Base-by-base conservation (phyloP, 164 flowering plant genomes). In the Vitis riparia region DNA sequence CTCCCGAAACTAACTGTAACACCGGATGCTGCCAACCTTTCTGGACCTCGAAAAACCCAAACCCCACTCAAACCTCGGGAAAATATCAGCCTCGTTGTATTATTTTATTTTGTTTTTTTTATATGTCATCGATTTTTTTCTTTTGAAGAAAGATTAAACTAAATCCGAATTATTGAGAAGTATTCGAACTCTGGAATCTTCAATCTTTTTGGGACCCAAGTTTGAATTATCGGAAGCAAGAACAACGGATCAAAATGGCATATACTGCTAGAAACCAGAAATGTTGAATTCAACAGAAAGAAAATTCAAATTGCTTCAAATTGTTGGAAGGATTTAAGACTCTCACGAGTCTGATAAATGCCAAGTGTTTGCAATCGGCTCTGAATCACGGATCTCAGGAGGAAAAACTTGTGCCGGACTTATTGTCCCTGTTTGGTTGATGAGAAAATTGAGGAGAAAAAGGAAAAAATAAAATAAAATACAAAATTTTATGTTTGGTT, bases 41-140 rank as follows among this genome's bases (percentile, higher is more conserved):
- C 57, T 67, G 27, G 23, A 19, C 76, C 81, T 81, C 71, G 82
- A 80, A 71, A 49, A 16, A 48, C 79, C 71, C 71, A 76, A 75
- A 56, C 70, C 78, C 68, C 70, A 49, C 58, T 44, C 13, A 59
- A 73, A 68, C 82, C 77, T 76, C 74, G 74, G 76, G 75, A 62
- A 32, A 59, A 63, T n/a, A 59, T 13, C 10, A 55, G 47, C 64
- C 57, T 30, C 61, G 16, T 8, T 47, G 44, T 37, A 55, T 17
- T 9, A 56, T 64, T 37, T 55, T 47, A 11, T 37, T 29, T 29
- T 56, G 30, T 37, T 73, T 23, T 23, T 23, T 23, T 23, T 23
- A 23, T 1, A 23, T 23, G 27, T 23, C 27, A 23, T 23, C 27
- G 44, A 4, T 64, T 19, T 23, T 64, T 8, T 19, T 64, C 17